Evolutionary conservation across 768 basidiomycete species (phyloP).

Genomic region (Kwoniella heveanensis): DNA sequence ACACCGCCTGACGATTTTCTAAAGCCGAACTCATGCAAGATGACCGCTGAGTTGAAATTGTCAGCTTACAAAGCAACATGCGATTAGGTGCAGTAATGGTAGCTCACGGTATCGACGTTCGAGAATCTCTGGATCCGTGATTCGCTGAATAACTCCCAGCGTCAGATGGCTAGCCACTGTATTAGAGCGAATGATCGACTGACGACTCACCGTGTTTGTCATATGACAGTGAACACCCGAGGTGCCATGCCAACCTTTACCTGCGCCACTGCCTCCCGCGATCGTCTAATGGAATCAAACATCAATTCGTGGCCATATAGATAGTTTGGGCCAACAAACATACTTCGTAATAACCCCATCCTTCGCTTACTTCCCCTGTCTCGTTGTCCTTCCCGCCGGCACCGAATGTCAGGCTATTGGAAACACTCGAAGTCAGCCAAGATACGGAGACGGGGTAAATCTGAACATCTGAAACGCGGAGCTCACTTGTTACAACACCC

Average conservation of each 20-base stretch:
- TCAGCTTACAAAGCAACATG: neutral
- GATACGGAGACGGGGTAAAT: too few relatives aligned
- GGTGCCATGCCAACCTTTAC: slow-evolving; percentile 84
- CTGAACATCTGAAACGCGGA: too few relatives aligned
- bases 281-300: slow-evolving; percentile 71
- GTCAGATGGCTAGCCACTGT: neutral
- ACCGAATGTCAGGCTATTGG: slow-evolving; percentile 81
- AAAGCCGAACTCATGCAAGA: slow-evolving; percentile 77
- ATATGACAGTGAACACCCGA: slow-evolving; percentile 86
- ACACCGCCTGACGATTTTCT: slow-evolving; percentile 61
- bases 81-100: too few relatives aligned
- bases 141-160: slow-evolving; percentile 61
- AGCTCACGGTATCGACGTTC: slow-evolving; percentile 73
- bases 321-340: too few relatives aligned
- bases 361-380: slow-evolving; percentile 71
- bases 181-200: too few relatives aligned
- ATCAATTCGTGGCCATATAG: too few relatives aligned
- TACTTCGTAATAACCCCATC: slow-evolving; percentile 89
- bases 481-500: slow-evolving; percentile 39
- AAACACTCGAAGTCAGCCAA: too few relatives aligned
- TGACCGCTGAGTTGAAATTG: slow-evolving; percentile 58
- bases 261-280: slow-evolving; percentile 89
- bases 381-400: slow-evolving; percentile 76
- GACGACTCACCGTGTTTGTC: slow-evolving; percentile 66
- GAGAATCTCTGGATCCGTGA: slow-evolving; percentile 86